These are phyloP conservation scores for Globisporangium cederbergense DNA, from an alignment of 352 stramenopile species.

Conservation along the genomic window DNA sequence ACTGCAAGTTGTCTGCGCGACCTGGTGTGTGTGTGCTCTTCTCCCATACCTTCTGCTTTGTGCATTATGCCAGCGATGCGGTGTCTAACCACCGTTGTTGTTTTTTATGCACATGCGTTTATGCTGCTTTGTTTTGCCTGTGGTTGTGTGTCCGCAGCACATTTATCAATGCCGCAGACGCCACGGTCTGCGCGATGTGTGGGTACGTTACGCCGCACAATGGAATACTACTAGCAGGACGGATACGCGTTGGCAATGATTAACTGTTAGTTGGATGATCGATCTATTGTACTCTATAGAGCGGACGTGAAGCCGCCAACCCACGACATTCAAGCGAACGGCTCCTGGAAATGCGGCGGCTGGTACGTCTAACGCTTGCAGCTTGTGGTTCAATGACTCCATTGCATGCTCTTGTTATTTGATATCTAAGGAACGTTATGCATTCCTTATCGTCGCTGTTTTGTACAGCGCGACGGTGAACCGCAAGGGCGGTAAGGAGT, in stretches of 20 bases:
- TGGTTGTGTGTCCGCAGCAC: conserved; percentile 32
- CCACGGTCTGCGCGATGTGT: conserved; percentile 65
- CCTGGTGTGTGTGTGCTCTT: conserved; percentile 34
- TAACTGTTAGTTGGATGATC: too few relatives aligned
- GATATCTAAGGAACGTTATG: too few relatives aligned
- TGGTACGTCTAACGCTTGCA: conserved; percentile 35
- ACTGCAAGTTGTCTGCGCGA: conserved; percentile 48
- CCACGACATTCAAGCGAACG: conserved; percentile 65
- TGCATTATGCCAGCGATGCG: neutral
- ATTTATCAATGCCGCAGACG: conserved; percentile 60
- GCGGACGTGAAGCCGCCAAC: conserved; percentile 57
- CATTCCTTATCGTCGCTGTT: too few relatives aligned
- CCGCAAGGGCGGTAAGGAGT: conserved; percentile 58
- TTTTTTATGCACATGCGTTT: neutral
- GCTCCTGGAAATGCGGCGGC: conserved; percentile 66
- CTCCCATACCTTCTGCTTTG: neutral
- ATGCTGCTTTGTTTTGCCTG: neutral
- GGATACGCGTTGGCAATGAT: too few relatives aligned
- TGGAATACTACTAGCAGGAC: too few relatives aligned
- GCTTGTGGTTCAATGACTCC: too few relatives aligned
- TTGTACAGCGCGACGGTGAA: conserved; percentile 45
- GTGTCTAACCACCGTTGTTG: too few relatives aligned
- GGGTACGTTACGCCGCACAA: conserved; percentile 31
- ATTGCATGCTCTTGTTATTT: neutral
- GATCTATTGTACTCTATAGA: conserved; percentile 16